phyloP scores from a whole-genome alignment of 2,329 filamentous ascomycete species.

The Reticulascus tulasneorum region DNA sequence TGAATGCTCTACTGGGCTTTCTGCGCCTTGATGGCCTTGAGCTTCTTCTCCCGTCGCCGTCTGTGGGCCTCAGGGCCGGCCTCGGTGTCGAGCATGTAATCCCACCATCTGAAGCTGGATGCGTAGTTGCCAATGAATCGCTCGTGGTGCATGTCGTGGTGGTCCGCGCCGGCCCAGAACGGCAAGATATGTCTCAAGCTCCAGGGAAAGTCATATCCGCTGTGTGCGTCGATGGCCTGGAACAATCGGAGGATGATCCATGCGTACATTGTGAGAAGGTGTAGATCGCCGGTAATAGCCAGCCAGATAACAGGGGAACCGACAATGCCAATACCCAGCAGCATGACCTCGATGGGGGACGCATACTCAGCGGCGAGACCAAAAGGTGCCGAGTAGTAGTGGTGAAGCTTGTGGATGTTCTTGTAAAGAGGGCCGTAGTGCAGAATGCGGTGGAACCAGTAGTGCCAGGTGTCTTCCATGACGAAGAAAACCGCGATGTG shows the following conservation, averaged over 20 bases:
- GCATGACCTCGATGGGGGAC: conserved; percentile 94
- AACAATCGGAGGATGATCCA: conserved; percentile 93
- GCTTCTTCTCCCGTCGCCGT: conserved; percentile 74
- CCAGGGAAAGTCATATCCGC: conserved; percentile 98
- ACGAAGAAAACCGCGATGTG: conserved; percentile 95
- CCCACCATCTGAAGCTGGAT: conserved; percentile 99
- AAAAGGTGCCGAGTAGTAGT: conserved; percentile 97
- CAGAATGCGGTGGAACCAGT: conserved; percentile 89
- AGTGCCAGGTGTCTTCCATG: conserved; percentile 96
- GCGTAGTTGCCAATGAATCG: conserved; percentile 98
- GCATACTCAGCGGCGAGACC: conserved; percentile 96
- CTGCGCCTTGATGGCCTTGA: conserved; percentile 60
- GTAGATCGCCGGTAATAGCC: conserved; percentile 76
- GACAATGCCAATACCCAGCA: conserved; percentile 84
- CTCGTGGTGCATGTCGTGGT: conserved; percentile 97
- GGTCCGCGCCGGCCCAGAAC: conserved; percentile 95
- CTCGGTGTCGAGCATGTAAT: conserved; percentile 90
- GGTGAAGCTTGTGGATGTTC: conserved; percentile 97
- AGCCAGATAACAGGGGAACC: conserved; percentile 80
- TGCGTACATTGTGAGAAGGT: conserved; percentile 95
- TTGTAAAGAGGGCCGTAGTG: conserved; percentile 97
- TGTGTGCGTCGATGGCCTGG: conserved; percentile 97
- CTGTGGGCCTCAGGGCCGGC: conserved; percentile 82
- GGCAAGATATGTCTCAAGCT: conserved; percentile 91
- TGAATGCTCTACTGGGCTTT: conserved; percentile 61